Conservation (phyloP, 495 filamentous ascomycete species). For the Talaromyces borbonicus region DNA sequence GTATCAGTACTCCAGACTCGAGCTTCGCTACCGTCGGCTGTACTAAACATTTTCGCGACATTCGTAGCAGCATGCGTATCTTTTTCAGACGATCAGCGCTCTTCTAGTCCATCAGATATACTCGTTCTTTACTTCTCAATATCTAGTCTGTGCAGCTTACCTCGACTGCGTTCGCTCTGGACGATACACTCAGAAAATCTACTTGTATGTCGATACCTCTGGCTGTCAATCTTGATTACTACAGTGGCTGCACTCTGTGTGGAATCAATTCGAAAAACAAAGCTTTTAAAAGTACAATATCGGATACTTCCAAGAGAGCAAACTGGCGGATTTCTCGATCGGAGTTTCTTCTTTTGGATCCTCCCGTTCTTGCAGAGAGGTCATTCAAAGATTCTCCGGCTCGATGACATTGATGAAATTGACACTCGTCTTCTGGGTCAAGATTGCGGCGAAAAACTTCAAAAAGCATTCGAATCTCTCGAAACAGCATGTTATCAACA, state of each 20-base stretch:
- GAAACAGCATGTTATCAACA: not conserved
- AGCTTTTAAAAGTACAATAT: slow-evolving; percentile 32
- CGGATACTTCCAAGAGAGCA: slow-evolving; percentile 44
- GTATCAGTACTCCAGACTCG: slow-evolving; percentile 16
- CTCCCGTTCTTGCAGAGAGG: slow-evolving; percentile 37
- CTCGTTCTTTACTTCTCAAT: slow-evolving; percentile 51
- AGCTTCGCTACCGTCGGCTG: slow-evolving; percentile 38
- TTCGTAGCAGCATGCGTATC: slow-evolving; percentile 38
- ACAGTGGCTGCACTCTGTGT: slow-evolving; percentile 42
- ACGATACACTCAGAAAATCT: slow-evolving; percentile 28
- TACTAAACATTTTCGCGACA: slow-evolving; percentile 30
- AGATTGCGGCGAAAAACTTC: not conserved
- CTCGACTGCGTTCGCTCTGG: slow-evolving; percentile 49
- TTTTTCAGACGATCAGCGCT: slow-evolving; percentile 44
- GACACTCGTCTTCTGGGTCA: not conserved
- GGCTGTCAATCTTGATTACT: slow-evolving; percentile 36
- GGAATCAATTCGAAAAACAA: slow-evolving; percentile 46
- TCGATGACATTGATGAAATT: not conserved
- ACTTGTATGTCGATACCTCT: slow-evolving; percentile 30
- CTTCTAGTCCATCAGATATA: slow-evolving; percentile 47
- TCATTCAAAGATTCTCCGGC: not conserved
- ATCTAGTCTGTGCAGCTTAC: slow-evolving; percentile 46
- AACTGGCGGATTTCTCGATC: slow-evolving; percentile 41
- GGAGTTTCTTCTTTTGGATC: slow-evolving; percentile 48
- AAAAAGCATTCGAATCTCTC: not conserved